Percentiles rank a stretch among this genome's conserved stretches.
Conservation (phyloP, 1,284 basidiomycete genomes). For the Meira nashicola region DNA sequence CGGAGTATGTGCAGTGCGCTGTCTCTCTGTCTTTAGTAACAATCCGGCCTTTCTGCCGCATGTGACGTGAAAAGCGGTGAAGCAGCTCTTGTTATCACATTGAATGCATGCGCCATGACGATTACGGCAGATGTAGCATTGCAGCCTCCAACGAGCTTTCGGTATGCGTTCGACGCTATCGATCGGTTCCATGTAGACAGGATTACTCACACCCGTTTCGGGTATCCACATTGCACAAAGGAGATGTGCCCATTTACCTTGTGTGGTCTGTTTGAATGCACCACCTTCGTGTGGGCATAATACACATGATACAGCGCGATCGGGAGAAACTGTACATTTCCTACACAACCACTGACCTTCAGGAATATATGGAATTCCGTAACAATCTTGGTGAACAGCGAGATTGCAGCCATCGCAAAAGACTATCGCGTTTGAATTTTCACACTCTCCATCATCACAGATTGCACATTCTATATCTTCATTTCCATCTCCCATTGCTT, state of each 20-base stretch:
- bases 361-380: slow-evolving; percentile 97
- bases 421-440: slow-evolving; percentile 97
- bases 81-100: slow-evolving; percentile 85
- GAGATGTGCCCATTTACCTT: slow-evolving; percentile 91
- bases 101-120: slow-evolving; percentile 90
- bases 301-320: slow-evolving; percentile 86
- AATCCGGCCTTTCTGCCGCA: slow-evolving; percentile 66
- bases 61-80: slow-evolving; percentile 88
- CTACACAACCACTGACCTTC: slow-evolving; percentile 99
- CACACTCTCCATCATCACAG: slow-evolving; percentile 96
- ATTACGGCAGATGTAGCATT: slow-evolving; percentile 77
- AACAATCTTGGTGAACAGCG: slow-evolving; percentile 98
- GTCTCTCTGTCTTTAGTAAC: slow-evolving; percentile 34
- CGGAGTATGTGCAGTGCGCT: slow-evolving; percentile 28
- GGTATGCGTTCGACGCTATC: slow-evolving; percentile 82
- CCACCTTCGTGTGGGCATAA: slow-evolving; percentile 95
- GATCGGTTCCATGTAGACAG: slow-evolving; percentile 97
- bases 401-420: slow-evolving; percentile 99
- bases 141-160: slow-evolving; percentile 85
- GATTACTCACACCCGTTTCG: slow-evolving; percentile 87
- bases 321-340: slow-evolving; percentile 96
- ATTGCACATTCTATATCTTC: slow-evolving; percentile 75
- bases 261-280: slow-evolving; percentile 94
- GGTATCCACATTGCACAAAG: slow-evolving; percentile 98
- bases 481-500: slow-evolving; percentile 27